Base-by-base conservation (phyloP, 2,329 filamentous ascomycete genomes). In the Fusarium staphyleae region DNA sequence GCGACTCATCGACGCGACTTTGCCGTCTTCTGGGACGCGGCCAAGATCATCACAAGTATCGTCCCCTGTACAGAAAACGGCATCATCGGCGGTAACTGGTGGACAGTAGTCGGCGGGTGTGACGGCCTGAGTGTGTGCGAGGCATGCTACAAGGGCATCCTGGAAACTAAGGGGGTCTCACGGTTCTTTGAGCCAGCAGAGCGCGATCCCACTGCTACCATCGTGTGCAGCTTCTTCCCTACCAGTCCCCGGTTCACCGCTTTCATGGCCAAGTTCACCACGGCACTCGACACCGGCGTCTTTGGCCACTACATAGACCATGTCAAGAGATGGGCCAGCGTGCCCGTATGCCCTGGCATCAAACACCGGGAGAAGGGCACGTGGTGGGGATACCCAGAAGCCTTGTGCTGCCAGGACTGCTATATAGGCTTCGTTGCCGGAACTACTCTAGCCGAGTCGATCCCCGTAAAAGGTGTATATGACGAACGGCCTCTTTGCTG, bases 301-400 rank as follows among this genome's bases (percentile, higher is more conserved):
- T 71, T 74, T 42, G 62, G 63, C 32, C 54, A 65, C 28, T 74
- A 67, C 45, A 30, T 52, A 1, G 63, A 66, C 44, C 67, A 63
- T n/a, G 60, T 73, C 3, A 63, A 42, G 13, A 68, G 62, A 19
- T 74, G 70, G 57, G 64, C 69, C 3, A 35, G 41, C 0, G 56
- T 74, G 0, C 57, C 61, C 1, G 34, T 46, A 0, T 76, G 74
- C n/a, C 66, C 70, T 3, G 63, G 70, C 1, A 56, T 70, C n/a
- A 47, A 65, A 3, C 55, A 64, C 9, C 56, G 48, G 11, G 62
- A 58, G 4, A 65, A 69, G 18, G 54, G 57, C 3, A 63, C 15
- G 11, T 76, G 73, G 73, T 75, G 70, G 63, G 74, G 73, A 18
- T 73, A 73, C 49, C 52, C 48, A 2, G 69, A 71, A 5, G 68